Percentiles rank a stretch among this genome's conserved stretches.
phyloP scores from a whole-genome alignment of 2,329 filamentous ascomycete genomes.

The Stagonosporopsis tanaceti region DNA sequence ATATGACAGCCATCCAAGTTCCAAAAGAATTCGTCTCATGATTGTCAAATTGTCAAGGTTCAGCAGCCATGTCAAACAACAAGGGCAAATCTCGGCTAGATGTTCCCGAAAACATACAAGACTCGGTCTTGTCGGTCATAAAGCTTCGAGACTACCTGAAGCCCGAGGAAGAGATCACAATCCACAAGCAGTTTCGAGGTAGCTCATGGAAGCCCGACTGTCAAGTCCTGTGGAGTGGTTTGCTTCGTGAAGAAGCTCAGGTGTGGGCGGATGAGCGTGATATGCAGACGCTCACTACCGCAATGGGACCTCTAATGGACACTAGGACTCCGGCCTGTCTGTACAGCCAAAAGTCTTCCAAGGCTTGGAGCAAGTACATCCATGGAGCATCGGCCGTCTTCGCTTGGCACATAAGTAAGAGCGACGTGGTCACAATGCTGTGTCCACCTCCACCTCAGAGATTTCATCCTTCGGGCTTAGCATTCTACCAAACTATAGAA shows the following conservation, averaged over 20 bases:
- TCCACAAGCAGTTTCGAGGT: slow-evolving; percentile 21
- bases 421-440: slow-evolving; percentile 32
- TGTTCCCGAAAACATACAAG: not conserved
- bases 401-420: slow-evolving; percentile 32
- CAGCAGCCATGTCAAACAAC: not conserved
- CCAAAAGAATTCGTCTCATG: too few relatives aligned
- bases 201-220: slow-evolving; percentile 20
- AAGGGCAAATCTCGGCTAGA: not conserved
- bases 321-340: slow-evolving; percentile 22
- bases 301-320: slow-evolving; percentile 36
- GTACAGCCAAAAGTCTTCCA: slow-evolving; percentile 4
- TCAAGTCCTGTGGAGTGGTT: slow-evolving; percentile 42
- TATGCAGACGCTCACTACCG: slow-evolving; percentile 38
- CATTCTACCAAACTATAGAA: slow-evolving; percentile 38
- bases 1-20: not conserved
- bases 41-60: not conserved
- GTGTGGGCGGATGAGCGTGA: slow-evolving; percentile 34
- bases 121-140: not conserved
- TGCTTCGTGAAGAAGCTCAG: slow-evolving; percentile 28
- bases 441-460: slow-evolving; percentile 36
- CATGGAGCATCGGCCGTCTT: slow-evolving; percentile 37
- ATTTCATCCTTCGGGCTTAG: slow-evolving; percentile 32
- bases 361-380: slow-evolving; percentile 28
- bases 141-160: slow-evolving; percentile 20
- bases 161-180: slow-evolving; percentile 25